Base-by-base conservation (phyloP, 2,329 filamentous ascomycete species). In the Peltaster fructicola region DNA sequence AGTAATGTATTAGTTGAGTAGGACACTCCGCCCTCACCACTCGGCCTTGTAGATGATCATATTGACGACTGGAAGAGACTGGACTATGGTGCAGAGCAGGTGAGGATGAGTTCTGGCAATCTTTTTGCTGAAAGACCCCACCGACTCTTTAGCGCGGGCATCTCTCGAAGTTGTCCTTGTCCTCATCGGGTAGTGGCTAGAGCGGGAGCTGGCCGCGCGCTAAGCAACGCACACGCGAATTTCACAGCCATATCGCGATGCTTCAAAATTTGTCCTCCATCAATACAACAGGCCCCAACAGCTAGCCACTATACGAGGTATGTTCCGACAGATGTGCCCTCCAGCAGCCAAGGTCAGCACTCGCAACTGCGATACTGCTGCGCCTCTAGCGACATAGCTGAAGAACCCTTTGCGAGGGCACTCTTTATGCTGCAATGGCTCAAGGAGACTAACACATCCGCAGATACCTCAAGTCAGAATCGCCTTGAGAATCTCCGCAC, bases 401-500 rank as follows among this genome's bases (percentile, higher is more conserved):
- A 71, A 72, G 68, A 74, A 69, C 68, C 68, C 65, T 68, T 45
- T 17, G 15, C 23, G 27, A 43, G 67, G 68, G 68, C 67, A 73
- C 68, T 72, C 68, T 73, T 69, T 65, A 54, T 57, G 65, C 67
- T 71, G 63, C 21, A 26, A 44, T 57, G 64, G 65, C 64, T 65
- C 59, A 59, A 64, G 61, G 56, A 65, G 64, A 65, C 67, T 72
- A 64, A 72, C 59, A 51, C 39, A 32, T 37, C 20, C 30, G 38
- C 52, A 69, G 65, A 70, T 65, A 70, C 64, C 65, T 69, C 63
- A 63, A 52, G 51, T 63, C 59, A 54, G 52, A 44, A 31, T 36
- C 47, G 45, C 44, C 66, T 66, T 76, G 74, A 82, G 74, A 81
- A 81, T 81, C 75, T 80, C 68, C 38, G 17, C 18, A 22, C 27